Conservation (phyloP, 116 monocot genomes). For the Papilionanthe hybrid region DNA sequence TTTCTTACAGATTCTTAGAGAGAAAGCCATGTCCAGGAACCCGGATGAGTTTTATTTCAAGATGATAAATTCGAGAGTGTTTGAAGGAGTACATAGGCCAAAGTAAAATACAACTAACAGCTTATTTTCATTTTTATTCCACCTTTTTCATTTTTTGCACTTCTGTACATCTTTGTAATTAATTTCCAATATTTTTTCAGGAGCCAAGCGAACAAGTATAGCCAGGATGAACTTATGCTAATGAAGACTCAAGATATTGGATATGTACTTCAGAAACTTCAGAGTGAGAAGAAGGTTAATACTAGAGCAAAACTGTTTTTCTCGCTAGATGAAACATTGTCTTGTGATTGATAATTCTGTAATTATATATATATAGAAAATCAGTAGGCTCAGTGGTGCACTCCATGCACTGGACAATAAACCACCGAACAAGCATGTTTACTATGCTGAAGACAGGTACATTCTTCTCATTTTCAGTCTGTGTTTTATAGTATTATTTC, state of each 20-base stretch:
- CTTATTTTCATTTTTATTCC: not conserved
- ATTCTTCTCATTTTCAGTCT: not conserved
- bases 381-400: conserved; percentile 58
- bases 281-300: conserved; percentile 80
- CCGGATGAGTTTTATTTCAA: conserved; percentile 97
- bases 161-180: conserved; percentile 1
- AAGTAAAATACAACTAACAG: conserved; percentile 22
- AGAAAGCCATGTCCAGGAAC: conserved; percentile 77
- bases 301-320: not conserved
- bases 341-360: conserved; percentile 4
- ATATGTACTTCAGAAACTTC: conserved; percentile 78
- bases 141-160: not conserved
- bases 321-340: conserved; percentile 1
- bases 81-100: conserved; percentile 63
- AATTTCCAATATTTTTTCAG: conserved; percentile 27
- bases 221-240: conserved; percentile 69
- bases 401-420: conserved; percentile 63
- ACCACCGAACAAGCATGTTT: conserved; percentile 60
- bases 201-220: conserved; percentile 70
- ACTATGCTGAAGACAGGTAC: conserved; percentile 91
- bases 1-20: conserved; percentile 63
- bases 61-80: conserved; percentile 73
- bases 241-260: conserved; percentile 91
- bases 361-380: conserved; percentile 50
- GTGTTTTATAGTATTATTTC: not conserved